Conservation (phyloP, 805 yeast genomes). For the Spathaspora gorwiae region DNA sequence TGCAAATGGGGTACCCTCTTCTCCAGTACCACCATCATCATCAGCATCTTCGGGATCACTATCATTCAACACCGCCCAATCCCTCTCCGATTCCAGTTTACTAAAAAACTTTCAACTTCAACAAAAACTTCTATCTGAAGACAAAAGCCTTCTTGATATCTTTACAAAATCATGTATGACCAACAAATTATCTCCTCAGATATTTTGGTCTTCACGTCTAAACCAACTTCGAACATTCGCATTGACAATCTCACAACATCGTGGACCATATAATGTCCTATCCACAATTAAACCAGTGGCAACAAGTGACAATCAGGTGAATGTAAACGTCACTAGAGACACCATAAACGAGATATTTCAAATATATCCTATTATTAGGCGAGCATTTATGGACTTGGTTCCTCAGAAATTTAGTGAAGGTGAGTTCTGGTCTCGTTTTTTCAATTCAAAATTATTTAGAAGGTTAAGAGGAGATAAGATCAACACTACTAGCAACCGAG, state of each 20-base stretch:
- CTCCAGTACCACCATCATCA: slow-evolving; percentile 3
- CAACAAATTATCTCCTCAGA: slow-evolving; percentile 68
- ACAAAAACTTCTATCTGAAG: slow-evolving; percentile 67
- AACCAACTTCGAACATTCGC: slow-evolving; percentile 83
- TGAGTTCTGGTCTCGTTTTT: slow-evolving; percentile 94
- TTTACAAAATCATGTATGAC: slow-evolving; percentile 87
- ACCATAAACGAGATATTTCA: slow-evolving; percentile 85
- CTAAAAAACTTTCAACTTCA: slow-evolving; percentile 73
- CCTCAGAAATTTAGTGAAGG: slow-evolving; percentile 79
- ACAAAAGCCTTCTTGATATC: slow-evolving; percentile 62
- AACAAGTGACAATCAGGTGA: slow-evolving; percentile 86
- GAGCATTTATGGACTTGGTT: slow-evolving; percentile 86
- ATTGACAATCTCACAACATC: slow-evolving; percentile 72
- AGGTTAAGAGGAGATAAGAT: slow-evolving; percentile 85
- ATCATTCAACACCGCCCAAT: slow-evolving; percentile 19
- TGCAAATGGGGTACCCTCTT: slow-evolving; percentile 10
- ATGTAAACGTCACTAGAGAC: slow-evolving; percentile 87
- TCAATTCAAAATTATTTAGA: slow-evolving; percentile 83
- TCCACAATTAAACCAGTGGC: slow-evolving; percentile 94
- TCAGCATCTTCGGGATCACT: slow-evolving; percentile 9
- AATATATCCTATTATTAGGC: slow-evolving; percentile 86
- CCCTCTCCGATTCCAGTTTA: slow-evolving; percentile 43
- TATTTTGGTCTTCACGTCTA: slow-evolving; percentile 83
- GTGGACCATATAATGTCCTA: slow-evolving; percentile 90
- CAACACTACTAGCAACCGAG: slow-evolving; percentile 62